Percentiles rank a stretch among this genome's conserved stretches.
phyloP scores from a whole-genome alignment of 2,329 filamentous ascomycete genomes.

The Ophiostoma ulmi region DNA sequence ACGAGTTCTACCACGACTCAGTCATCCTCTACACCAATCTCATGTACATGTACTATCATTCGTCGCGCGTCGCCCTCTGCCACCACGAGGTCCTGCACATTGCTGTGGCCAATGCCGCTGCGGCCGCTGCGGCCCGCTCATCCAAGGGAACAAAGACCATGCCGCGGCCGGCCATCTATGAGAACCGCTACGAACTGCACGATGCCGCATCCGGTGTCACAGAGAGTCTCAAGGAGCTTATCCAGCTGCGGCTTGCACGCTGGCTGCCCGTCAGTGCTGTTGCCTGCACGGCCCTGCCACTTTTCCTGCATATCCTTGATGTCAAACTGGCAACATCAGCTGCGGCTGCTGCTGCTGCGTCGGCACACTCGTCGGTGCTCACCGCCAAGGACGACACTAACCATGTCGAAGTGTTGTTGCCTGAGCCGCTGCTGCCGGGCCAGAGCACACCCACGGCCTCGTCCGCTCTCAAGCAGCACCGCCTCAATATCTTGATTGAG shows the following conservation, averaged over 20 bases:
- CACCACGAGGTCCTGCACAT: slow-evolving; percentile 33
- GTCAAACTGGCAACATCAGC: slow-evolving; percentile 24
- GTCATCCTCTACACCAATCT: slow-evolving; percentile 28
- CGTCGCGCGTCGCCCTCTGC: slow-evolving; percentile 27
- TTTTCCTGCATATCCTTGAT: slow-evolving; percentile 28
- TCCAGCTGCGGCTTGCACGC: slow-evolving; percentile 27
- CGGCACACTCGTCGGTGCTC: neutral
- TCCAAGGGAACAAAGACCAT: slow-evolving; percentile 7
- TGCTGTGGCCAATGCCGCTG: slow-evolving; percentile 38
- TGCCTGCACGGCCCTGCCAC: slow-evolving; percentile 26
- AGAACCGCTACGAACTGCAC: slow-evolving; percentile 26
- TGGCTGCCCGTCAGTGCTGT: slow-evolving; percentile 28
- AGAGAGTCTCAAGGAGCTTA: slow-evolving; percentile 27
- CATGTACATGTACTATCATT: slow-evolving; percentile 29
- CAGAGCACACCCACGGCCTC: slow-evolving; percentile 28
- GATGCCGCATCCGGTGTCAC: slow-evolving; percentile 26
- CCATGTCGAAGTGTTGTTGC: neutral
- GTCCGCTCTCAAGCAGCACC: slow-evolving; percentile 40
- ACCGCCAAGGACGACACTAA: neutral
- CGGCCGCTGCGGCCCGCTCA: slow-evolving; percentile 30
- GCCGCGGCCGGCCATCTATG: slow-evolving; percentile 19
- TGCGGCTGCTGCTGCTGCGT: neutral
- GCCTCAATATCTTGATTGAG: slow-evolving; percentile 29
- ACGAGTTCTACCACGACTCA: slow-evolving; percentile 26
- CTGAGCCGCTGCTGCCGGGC: neutral